Base-by-base conservation (phyloP, 805 yeast genomes). In the Saturnispora serradocipensis region DNA sequence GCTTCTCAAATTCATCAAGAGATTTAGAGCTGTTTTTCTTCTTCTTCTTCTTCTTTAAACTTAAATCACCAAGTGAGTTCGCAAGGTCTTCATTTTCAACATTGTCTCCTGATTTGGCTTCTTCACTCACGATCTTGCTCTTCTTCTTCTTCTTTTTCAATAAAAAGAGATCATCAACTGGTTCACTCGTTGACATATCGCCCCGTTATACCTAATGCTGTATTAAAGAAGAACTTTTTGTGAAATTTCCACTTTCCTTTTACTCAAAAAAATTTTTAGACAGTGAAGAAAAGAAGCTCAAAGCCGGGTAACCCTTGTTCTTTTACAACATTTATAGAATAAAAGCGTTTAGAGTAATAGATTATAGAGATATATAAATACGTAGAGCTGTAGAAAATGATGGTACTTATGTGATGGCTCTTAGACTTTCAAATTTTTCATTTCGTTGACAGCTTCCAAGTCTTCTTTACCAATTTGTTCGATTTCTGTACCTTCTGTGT, bases 1-100 rank as follows among this genome's bases (percentile, higher is more conserved):
- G 87, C 65, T 85, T 84, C 60, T 91, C 98, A 63, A 91, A 91
- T 57, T 86, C 96, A 61, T 82, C 80, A 25, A 83, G 80, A 48
- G 76, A 86, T 15, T 75, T 68, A 3, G 32, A 18, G 79, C 81
- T 82, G 75, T 78, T 79, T 84, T 88, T 88, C 80, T 89, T 88
- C 80, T 89, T 89, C 75, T 85, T 85, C 69, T 83, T 83, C 54
- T 64, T 56, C 76, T 86, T 86, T 68, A 84, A 74, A 61, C 81
- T 82, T 63, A 84, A 69, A 43, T 86, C 91, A 24, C 82, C 82
- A 51, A 85, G 75, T 56, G 82, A 78, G 56, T 82, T 86, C 34
- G 82, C 72, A 38, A 79, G 58, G 48, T 68, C 72, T 43, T 71
- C 77, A n/a, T 24, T 22, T 27, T 61, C 67, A 8, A 66, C 57